Evolutionary conservation across 169 alveolate species (phyloP).

Genomic region (Plasmodium gonderi): DNA sequence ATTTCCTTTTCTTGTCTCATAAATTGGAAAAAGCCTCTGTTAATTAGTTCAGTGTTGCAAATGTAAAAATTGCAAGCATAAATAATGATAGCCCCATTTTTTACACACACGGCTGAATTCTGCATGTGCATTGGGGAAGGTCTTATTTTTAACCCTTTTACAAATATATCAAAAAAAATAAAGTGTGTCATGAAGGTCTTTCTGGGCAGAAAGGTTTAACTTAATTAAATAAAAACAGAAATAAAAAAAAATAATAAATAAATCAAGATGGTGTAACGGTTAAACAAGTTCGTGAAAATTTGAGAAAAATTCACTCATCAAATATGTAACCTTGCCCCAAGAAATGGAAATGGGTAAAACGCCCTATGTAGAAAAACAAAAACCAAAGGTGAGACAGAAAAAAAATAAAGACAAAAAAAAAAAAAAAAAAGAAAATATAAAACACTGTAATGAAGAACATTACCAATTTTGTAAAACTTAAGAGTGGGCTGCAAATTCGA

Average conservation of each 20-base stretch:
- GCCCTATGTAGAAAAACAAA: background rate
- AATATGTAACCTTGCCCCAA: background rate
- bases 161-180: background rate
- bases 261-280: background rate
- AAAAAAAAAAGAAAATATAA: background rate
- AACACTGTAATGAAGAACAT: background rate
- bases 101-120: background rate
- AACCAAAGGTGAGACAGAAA: background rate
- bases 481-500: background rate
- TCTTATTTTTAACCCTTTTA: background rate
- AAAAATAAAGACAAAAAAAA: background rate
- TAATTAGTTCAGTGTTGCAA: background rate
- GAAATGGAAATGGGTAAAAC: background rate
- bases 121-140: background rate
- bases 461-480: background rate
- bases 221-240: constrained; percentile 5
- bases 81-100: background rate
- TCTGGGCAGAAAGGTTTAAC: background rate
- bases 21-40: background rate
- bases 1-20: background rate
- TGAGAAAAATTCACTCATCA: background rate
- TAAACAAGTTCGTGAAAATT: background rate
- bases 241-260: background rate
- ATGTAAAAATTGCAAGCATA: background rate
- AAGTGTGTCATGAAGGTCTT: background rate